phyloP scores from a whole-genome alignment of 176 grass and related monocot genomes.

The Saccharum officinarum region DNA sequence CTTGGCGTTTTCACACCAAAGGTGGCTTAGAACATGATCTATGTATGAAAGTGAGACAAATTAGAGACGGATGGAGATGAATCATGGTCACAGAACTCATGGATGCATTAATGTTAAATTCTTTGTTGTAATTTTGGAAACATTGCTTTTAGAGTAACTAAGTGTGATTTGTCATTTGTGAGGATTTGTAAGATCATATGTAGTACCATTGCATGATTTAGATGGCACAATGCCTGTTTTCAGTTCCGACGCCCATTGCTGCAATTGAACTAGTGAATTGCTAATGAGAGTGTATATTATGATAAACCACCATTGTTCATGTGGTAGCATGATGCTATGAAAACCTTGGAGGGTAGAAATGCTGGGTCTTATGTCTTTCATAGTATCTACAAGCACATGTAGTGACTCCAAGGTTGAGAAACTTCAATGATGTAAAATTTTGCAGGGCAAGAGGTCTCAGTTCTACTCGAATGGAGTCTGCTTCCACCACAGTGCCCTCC shows the following conservation, averaged over 20 bases:
- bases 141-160: background rate
- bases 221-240: background rate
- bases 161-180: background rate
- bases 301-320: background rate
- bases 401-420: background rate
- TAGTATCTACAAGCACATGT: background rate
- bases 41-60: background rate
- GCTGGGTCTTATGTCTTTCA: background rate
- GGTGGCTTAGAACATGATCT: background rate
- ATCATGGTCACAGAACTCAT: background rate
- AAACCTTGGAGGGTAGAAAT: slow-evolving; percentile 6
- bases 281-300: background rate
- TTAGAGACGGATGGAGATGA: background rate
- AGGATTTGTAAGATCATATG: background rate
- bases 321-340: background rate
- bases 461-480: slow-evolving; percentile 64
- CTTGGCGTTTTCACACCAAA: background rate
- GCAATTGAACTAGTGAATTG: background rate
- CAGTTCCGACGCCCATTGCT: background rate
- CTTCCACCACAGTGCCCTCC: slow-evolving; percentile 65
- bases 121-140: background rate
- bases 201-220: background rate
- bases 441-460: slow-evolving; percentile 50
- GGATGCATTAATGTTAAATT: background rate
- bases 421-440: background rate